Evolutionary conservation across 352 stramenopile species (phyloP).

Genomic region (Elongisporangium prolatum): DNA sequence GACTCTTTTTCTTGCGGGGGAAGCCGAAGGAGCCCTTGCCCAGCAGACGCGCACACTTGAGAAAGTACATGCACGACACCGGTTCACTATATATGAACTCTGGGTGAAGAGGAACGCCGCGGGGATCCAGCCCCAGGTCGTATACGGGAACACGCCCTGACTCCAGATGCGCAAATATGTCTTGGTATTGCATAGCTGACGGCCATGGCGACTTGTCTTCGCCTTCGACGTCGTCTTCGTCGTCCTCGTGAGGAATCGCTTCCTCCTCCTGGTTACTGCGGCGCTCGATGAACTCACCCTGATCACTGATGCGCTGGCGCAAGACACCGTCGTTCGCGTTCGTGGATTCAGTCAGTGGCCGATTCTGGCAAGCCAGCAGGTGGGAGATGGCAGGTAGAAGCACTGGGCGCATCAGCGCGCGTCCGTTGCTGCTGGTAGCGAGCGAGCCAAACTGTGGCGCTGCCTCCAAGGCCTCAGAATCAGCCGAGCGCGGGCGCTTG

Average conservation of each 20-base stretch:
- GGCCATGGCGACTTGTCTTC: slow-evolving; percentile 79
- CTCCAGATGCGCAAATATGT: slow-evolving; percentile 37
- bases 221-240: slow-evolving; percentile 28
- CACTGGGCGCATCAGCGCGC: slow-evolving; percentile 4
- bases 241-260: background rate
- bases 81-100: slow-evolving; percentile 78
- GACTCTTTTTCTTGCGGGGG: slow-evolving; percentile 50
- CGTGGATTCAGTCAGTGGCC: slow-evolving; percentile 6
- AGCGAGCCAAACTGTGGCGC: slow-evolving; percentile 8
- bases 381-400: slow-evolving; percentile 36
- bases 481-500: slow-evolving; percentile 35
- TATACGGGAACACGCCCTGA: slow-evolving; percentile 50
- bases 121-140: slow-evolving; percentile 63
- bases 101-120: slow-evolving; percentile 63
- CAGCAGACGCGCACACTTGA: slow-evolving; percentile 50
- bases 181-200: slow-evolving; percentile 58
- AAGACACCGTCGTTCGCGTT: slow-evolving; percentile 12
- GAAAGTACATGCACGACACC: slow-evolving; percentile 75
- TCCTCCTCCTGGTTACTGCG: background rate
- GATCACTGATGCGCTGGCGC: slow-evolving; percentile 8
- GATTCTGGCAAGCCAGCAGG: slow-evolving; percentile 31
- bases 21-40: slow-evolving; percentile 73
- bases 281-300: slow-evolving; percentile 7
- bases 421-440: slow-evolving; percentile 5
- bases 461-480: background rate